A percentile compares a stretch with the other conserved stretches of the same genome.
Evolutionary conservation across 345 rosid species (phyloP).

Genomic region (Salix dunnii): DNA sequence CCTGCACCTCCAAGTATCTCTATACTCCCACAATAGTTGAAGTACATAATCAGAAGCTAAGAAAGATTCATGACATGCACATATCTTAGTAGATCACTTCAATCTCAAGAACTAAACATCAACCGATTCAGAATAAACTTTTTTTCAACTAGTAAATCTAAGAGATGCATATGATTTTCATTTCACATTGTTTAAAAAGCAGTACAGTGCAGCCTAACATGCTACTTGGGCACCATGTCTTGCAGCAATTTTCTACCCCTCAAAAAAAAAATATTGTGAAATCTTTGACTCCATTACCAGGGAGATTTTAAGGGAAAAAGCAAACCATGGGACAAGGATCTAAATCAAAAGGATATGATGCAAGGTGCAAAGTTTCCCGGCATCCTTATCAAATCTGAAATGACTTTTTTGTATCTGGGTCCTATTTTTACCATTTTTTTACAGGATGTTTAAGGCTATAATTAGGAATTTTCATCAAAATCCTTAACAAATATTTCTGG

Average conservation of each 20-base stretch:
- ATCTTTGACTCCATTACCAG: not conserved
- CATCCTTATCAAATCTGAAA: not conserved
- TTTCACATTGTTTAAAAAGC: not conserved
- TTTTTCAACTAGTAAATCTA: not conserved
- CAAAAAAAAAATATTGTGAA: not conserved
- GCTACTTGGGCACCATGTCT: no score
- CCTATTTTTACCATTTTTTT: not conserved
- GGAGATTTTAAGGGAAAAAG: not conserved
- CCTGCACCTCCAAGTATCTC: constrained; percentile 75
- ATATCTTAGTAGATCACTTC: not conserved
- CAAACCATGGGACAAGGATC: not conserved
- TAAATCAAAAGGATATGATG: not conserved
- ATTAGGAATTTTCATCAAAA: no score
- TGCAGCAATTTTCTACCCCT: not conserved
- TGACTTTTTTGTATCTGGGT: not conserved
- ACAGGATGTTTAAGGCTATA: no score
- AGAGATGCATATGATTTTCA: not conserved
- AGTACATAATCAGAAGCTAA: constrained; percentile 6
- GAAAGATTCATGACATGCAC: not conserved
- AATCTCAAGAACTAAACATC: not conserved
- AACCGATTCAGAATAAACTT: no score
- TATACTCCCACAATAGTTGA: constrained; percentile 28
- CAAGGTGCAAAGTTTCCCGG: not conserved
- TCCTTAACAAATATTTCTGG: not conserved
- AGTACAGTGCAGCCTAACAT: not conserved